These are phyloP conservation scores for Emmonsiellopsis sp. DNA, from an alignment of 2,329 filamentous ascomycete genomes.

Conservation along the genomic window DNA sequence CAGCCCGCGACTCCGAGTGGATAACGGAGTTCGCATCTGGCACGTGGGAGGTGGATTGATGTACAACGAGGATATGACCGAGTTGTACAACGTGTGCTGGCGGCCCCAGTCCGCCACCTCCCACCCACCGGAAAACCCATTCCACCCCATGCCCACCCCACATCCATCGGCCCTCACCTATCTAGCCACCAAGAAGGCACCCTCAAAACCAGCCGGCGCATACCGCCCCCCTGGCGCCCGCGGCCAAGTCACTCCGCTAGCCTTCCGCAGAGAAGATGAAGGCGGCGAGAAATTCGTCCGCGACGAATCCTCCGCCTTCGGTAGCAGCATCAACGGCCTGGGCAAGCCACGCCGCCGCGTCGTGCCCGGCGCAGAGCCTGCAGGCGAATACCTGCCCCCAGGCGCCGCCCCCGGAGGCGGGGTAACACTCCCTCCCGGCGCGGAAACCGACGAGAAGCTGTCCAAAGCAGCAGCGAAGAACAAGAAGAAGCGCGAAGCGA, in stretches of 20 bases:
- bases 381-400: constrained; percentile 55
- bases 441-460: constrained; percentile 58
- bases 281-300: constrained; percentile 81
- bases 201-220: constrained; percentile 92
- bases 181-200: constrained; percentile 79
- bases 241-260: constrained; percentile 76
- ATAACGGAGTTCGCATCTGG: constrained; percentile 94
- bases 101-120: constrained; percentile 60
- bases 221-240: constrained; percentile 92
- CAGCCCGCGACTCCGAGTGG: constrained; percentile 85
- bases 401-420: constrained; percentile 60
- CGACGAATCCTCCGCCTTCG: constrained; percentile 58
- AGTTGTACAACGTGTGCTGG: constrained; percentile 88
- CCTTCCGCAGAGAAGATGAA: constrained; percentile 97
- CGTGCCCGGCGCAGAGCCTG: constrained; percentile 77
- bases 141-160: constrained; percentile 64
- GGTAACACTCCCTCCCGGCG: constrained; percentile 56
- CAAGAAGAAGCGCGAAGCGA: constrained; percentile 95
- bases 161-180: constrained; percentile 78
- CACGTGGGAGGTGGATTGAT: constrained; percentile 80
- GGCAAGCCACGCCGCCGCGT: constrained; percentile 63
- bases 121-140: constrained; percentile 58
- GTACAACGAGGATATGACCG: constrained; percentile 92
- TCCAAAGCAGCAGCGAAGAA: constrained; percentile 87
- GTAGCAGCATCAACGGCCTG: constrained; percentile 63